Evolutionary conservation across 1,284 basidiomycete species (phyloP).

Genomic region (Ceratorhiza oryzae-sativae): DNA sequence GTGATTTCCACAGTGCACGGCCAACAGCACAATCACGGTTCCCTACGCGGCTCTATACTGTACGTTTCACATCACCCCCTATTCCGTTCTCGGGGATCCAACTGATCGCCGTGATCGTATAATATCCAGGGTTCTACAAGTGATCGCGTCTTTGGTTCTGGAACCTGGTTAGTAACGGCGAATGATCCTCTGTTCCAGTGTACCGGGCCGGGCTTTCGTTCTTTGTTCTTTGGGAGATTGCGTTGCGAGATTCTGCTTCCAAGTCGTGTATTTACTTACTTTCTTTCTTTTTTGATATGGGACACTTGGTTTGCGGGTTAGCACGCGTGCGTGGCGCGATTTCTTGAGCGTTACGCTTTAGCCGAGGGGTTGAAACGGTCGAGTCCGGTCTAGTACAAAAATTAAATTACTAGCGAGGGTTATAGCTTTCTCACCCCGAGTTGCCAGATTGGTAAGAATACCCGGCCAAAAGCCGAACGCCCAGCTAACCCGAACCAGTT

Average conservation of each 20-base stretch:
- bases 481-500: no score
- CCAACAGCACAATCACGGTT: slow-evolving; percentile 3
- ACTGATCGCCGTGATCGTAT: background rate
- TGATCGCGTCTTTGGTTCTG: background rate
- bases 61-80: background rate
- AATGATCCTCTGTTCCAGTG: background rate
- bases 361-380: no score
- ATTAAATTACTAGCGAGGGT: no score
- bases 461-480: no score
- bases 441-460: no score
- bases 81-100: background rate
- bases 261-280: background rate
- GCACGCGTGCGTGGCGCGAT: no score
- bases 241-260: background rate
- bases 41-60: slow-evolving; percentile 20
- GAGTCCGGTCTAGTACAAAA: no score
- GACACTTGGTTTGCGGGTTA: slow-evolving; percentile 2
- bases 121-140: slow-evolving; percentile 12
- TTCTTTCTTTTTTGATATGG: background rate
- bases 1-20: slow-evolving; percentile 1
- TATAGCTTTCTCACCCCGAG: no score
- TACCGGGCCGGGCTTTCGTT: background rate
- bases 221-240: background rate
- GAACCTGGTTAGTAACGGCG: background rate
- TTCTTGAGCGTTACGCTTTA: no score